Conservation (phyloP, 2,329 filamentous ascomycete species). For the Hyphodiscus sp. region DNA sequence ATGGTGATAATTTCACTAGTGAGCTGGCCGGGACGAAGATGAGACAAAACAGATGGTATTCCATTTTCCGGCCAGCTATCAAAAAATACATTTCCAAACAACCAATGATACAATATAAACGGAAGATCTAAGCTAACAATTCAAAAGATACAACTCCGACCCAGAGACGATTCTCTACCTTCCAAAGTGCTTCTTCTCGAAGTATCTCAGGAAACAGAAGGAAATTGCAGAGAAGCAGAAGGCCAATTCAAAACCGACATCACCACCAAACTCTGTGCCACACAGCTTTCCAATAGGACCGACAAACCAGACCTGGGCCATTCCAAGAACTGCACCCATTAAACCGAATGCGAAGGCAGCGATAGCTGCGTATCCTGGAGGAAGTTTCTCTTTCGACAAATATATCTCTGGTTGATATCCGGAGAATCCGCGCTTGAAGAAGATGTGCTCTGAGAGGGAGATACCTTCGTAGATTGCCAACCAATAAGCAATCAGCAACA, state of each 20-base stretch:
- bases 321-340: conserved; percentile 60
- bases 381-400: conserved; percentile 49
- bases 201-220: conserved; percentile 41
- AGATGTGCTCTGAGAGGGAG: conserved; percentile 33
- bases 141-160: not conserved
- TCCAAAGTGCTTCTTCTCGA: conserved; percentile 36
- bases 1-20: not conserved
- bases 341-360: conserved; percentile 58
- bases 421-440: conserved; percentile 56
- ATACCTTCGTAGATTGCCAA: conserved; percentile 67
- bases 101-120: not conserved
- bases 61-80: not conserved
- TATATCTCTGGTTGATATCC: conserved; percentile 56
- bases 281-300: conserved; percentile 54
- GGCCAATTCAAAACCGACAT: conserved; percentile 59
- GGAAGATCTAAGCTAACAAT: not conserved
- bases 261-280: conserved; percentile 37
- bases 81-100: not conserved
- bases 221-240: conserved; percentile 51
- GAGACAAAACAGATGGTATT: not conserved
- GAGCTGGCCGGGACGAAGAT: not conserved
- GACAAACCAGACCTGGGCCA: conserved; percentile 63
- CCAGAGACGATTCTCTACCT: conserved; percentile 24
- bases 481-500: conserved; percentile 66
- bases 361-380: conserved; percentile 57